A percentile compares a stretch with the other conserved stretches of the same genome.
Conservation (phyloP, 2,329 filamentous ascomycete genomes). For the Colletotrichum cuscutae region DNA sequence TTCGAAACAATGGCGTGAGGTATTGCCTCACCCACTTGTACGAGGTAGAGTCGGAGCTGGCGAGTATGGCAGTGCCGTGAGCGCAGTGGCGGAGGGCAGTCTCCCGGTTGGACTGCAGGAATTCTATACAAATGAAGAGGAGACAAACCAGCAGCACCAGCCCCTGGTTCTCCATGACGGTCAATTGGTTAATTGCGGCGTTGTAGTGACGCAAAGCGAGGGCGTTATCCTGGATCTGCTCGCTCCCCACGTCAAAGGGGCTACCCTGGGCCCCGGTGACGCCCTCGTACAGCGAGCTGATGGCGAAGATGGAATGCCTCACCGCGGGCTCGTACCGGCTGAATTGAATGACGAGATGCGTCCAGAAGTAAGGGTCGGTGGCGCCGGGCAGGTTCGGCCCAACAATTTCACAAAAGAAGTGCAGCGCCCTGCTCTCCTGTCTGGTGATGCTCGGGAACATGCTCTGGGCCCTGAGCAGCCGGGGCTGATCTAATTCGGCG, state of each 20-base stretch:
- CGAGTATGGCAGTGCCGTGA: slow-evolving; percentile 22
- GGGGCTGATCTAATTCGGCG: slow-evolving; percentile 27
- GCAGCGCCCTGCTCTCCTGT: slow-evolving; percentile 17
- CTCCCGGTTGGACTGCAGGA: slow-evolving; percentile 58
- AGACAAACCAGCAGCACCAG: slow-evolving; percentile 56
- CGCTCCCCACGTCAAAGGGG: background rate
- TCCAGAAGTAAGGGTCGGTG: slow-evolving; percentile 50
- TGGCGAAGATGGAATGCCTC: slow-evolving; percentile 60
- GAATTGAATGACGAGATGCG: slow-evolving; percentile 55
- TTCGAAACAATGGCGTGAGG: slow-evolving; percentile 14
- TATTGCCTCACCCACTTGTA: slow-evolving; percentile 5
- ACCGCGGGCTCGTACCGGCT: slow-evolving; percentile 56
- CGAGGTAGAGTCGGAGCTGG: background rate
- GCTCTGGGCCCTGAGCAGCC: background rate
- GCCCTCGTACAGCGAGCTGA: slow-evolving; percentile 57
- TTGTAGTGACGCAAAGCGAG: slow-evolving; percentile 40
- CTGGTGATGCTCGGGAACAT: background rate
- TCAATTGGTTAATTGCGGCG: slow-evolving; percentile 39
- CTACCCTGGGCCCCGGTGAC: background rate
- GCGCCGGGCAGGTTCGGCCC: slow-evolving; percentile 21
- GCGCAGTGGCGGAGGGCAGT: slow-evolving; percentile 48
- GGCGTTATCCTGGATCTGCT: background rate
- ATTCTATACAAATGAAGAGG: slow-evolving; percentile 64
- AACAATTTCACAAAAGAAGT: slow-evolving; percentile 30
- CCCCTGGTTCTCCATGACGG: slow-evolving; percentile 39